These are phyloP conservation scores for Zygoascus ofunaensis DNA, from an alignment of 805 yeast genomes.

Conservation along the genomic window DNA sequence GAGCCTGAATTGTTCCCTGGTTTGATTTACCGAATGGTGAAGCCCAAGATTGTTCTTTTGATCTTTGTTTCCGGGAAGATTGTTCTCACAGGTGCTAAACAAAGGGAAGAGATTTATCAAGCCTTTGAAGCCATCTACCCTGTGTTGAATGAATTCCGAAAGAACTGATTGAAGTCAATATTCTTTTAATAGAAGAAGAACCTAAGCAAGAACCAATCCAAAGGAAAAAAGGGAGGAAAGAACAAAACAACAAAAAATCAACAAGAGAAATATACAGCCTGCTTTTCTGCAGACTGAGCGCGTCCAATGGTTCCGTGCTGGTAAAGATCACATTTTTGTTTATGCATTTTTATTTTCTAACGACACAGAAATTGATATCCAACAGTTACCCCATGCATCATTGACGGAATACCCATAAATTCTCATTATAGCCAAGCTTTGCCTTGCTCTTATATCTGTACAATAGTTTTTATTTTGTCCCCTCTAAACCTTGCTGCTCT, in stretches of 20 bases:
- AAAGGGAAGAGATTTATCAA: slow-evolving; percentile 95
- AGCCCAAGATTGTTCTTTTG: slow-evolving; percentile 91
- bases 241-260: neutral
- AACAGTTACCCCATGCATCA: neutral
- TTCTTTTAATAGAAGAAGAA: neutral
- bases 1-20: slow-evolving; percentile 99
- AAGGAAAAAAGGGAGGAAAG: neutral
- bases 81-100: slow-evolving; percentile 97
- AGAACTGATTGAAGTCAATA: slow-evolving; percentile 35
- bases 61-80: slow-evolving; percentile 96
- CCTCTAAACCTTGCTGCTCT: too few relatives aligned
- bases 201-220: neutral
- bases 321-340: too few relatives aligned
- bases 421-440: neutral
- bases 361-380: neutral
- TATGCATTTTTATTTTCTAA: neutral
- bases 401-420: neutral
- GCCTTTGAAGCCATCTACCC: slow-evolving; percentile 98
- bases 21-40: slow-evolving; percentile 97
- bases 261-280: neutral
- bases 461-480: too few relatives aligned
- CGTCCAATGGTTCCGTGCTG: too few relatives aligned
- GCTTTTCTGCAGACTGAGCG: too few relatives aligned
- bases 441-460: neutral
- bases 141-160: slow-evolving; percentile 94